Evolutionary conservation across 768 basidiomycete genomes (phyloP), one percentile per base, ranked within the genome.

Genomic region (Cubamyces sp.): DNA sequence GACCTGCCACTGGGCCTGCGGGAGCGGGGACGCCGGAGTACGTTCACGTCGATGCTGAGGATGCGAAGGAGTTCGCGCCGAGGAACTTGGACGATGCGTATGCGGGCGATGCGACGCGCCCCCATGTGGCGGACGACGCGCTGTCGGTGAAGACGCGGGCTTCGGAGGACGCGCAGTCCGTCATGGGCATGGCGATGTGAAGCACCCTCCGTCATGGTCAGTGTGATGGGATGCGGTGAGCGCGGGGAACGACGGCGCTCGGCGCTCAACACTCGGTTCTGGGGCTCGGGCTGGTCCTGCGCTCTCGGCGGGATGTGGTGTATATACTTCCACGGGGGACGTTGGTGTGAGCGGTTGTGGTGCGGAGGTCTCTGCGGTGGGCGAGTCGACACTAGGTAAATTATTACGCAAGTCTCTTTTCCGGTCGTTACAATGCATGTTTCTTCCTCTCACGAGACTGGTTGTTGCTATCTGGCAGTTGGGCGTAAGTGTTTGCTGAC

Each of bases 31-130:
- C 16, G 18, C 41, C 51, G 48, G 30, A n/a, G 50, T 64, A 61
- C 43, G 28, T 66, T 8, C 59, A 59, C 23, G 43, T 59, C 63
- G 46, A 42, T 18, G 40, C 21, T 5, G 18, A 37, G 41, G 30
- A 21, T 3, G 18, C 14, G 16, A 16, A 25, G 28, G 59, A 60
- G 8, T 23, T 37, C n/a, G 45, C 8, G 45, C 48, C 47, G 54
- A 45, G 42, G 61, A 60, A 69, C 30, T 51, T 71, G 52, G 68
- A 71, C 54, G 63, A 68, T 52, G 57, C 57, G 46, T 47, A 48
- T 34, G 54, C 30, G 18, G 63, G 52, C 16, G 11, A 25, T 49
- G 53, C 43, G 48, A 23, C 47, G 41, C 57, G 42, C 21, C 52
- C 30, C 15, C n/a, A n/a, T n/a, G 34, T 34, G 34, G 47, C 52